Base-by-base conservation (phyloP, 2,329 filamentous ascomycete species). In the Ilyonectria sp. region DNA sequence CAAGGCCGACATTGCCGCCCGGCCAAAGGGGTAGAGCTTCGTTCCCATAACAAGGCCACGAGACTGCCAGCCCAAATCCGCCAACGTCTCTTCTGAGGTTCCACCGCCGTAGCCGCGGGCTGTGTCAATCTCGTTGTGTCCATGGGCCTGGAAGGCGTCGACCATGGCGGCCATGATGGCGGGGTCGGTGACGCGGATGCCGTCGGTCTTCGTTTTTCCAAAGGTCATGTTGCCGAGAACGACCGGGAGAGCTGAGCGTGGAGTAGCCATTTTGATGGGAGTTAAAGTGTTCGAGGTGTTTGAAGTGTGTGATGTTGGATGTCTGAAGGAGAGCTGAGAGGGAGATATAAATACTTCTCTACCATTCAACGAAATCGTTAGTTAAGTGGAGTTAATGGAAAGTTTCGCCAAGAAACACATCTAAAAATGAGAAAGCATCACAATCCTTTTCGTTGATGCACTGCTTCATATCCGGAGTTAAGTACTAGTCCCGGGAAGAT, bases 41-140 rank as follows among this genome's bases (percentile, higher is more conserved):
- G 92, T 93, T 11, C 91, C 92, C 49, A 93, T 78, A 4, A 86
- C 89, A 60, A 94, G 81, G 1, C 91, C 91, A 37, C 91, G 87
- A 63, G 92, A 86, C 77, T 91, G 94, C 26, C 86, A 86, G 1
- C 90, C 90, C 66, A 91, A 86, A 10, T 86, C 83, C 1, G 91
- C 93, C 78, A 90, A 94, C 6, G 86, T 88, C 78, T 94, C 92
- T 76, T 94, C 92, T 70, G 87, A 85, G 58, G 43, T 50, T 2
- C 92, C 91, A 44, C 83, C 89, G 47, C 92, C 82, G 70, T 94
- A 94, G 65, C 85, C 76, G 17, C 92, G 86, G 0, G 92, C 92
- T 0, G 92, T 94, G 77, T 94, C 92, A 58, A 94, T 81, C 75
- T 94, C 92, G 74, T 90, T 88, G 82, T 93, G 44, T n/a, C 60